Evolutionary conservation across 1,284 basidiomycete genomes (phyloP).

Genomic region (Cryptococcus sp.): DNA sequence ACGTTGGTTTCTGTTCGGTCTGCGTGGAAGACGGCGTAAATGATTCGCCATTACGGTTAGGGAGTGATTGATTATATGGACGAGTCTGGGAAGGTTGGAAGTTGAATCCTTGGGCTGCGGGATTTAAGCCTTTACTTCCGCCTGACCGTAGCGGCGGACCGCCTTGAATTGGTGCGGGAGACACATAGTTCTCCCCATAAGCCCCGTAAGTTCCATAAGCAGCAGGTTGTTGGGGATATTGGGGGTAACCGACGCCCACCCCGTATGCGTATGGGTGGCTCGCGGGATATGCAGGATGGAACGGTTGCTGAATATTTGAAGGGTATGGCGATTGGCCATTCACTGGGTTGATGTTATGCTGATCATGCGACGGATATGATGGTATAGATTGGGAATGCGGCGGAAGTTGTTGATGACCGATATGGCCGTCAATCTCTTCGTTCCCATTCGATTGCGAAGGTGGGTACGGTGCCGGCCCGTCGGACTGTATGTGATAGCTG

Average conservation of each 20-base stretch:
- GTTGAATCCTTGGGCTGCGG: constrained; percentile 46
- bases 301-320: constrained; percentile 5
- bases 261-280: constrained; percentile 47
- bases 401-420: background rate
- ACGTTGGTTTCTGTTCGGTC: constrained; percentile 4
- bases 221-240: constrained; percentile 7
- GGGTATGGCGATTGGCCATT: background rate
- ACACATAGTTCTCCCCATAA: constrained; percentile 10
- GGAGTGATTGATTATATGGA: constrained; percentile 8
- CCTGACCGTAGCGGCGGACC: background rate
- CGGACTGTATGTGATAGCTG: constrained; percentile 8
- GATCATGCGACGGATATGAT: constrained; percentile 8
- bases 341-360: constrained; percentile 13
- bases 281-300: constrained; percentile 33
- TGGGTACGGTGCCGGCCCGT: background rate
- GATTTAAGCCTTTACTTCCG: constrained; percentile 38
- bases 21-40: background rate
- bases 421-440: constrained; percentile 2
- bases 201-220: constrained; percentile 10
- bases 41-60: constrained; percentile 8
- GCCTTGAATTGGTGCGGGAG: background rate
- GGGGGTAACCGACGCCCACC: constrained; percentile 41
- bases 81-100: constrained; percentile 16
- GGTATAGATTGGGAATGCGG: background rate
- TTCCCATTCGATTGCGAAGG: constrained; percentile 1